phyloP scores from a whole-genome alignment of 768 basidiomycete species.

The Dictyophora rubrovolvata region DNA sequence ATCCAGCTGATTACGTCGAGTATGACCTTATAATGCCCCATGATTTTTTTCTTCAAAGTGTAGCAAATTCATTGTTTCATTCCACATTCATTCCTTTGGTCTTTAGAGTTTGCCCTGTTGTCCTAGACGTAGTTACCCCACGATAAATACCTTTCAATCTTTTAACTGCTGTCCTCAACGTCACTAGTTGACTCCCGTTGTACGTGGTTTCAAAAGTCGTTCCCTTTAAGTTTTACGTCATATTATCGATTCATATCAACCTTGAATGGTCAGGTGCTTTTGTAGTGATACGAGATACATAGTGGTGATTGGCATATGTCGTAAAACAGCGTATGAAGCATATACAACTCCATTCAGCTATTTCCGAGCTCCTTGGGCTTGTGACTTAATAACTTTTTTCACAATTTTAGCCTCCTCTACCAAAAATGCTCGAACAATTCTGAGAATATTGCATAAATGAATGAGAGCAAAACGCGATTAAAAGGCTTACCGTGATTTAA shows the following conservation, averaged over 20 bases:
- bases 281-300: neutral
- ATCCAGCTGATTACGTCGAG: neutral
- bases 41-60: neutral
- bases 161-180: too few species aligned
- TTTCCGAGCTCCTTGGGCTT: conserved; percentile 34
- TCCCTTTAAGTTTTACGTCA: neutral
- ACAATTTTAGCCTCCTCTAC: conserved; percentile 99
- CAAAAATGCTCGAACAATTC: conserved; percentile 96
- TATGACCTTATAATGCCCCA: neutral
- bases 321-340: neutral
- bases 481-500: conserved; percentile 74
- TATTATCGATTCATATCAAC: neutral
- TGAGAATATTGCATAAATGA: conserved; percentile 22
- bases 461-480: conserved; percentile 4
- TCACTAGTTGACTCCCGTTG: too few species aligned
- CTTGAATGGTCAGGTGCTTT: neutral
- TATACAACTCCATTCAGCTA: neutral
- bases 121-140: too few species aligned
- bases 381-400: conserved; percentile 97
- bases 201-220: too few species aligned
- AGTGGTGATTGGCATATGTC: neutral
- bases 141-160: too few species aligned
- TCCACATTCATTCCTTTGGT: neutral
- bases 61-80: neutral
- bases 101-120: neutral